Conservation (phyloP, 352 stramenopile species). For the Thraustotheca clavata region DNA sequence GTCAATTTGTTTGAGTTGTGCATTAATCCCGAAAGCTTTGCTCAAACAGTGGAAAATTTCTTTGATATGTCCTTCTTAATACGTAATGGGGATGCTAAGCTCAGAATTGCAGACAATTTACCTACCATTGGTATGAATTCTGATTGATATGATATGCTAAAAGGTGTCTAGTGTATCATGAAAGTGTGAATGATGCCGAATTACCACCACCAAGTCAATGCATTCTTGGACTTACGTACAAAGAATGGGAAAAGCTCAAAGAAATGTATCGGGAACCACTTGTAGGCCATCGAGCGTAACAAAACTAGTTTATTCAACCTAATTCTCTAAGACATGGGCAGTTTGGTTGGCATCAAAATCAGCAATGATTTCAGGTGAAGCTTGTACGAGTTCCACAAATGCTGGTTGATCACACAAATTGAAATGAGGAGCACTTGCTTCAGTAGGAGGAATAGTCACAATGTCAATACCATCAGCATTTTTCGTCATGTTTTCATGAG, state of each 20-base stretch:
- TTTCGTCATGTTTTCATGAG: slow-evolving; percentile 48
- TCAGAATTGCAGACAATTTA: slow-evolving; percentile 46
- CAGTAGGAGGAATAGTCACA: slow-evolving; percentile 56
- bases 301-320: not conserved
- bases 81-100: slow-evolving; percentile 55
- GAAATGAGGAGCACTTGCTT: slow-evolving; percentile 60
- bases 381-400: slow-evolving; percentile 76
- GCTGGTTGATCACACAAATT: slow-evolving; percentile 75
- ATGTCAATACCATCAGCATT: slow-evolving; percentile 56
- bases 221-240: slow-evolving; percentile 73
- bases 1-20: slow-evolving; percentile 58
- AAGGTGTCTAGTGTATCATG: slow-evolving; percentile 42
- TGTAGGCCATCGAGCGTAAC: slow-evolving; percentile 39
- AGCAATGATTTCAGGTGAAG: slow-evolving; percentile 62
- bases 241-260: slow-evolving; percentile 54
- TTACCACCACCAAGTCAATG: slow-evolving; percentile 56
- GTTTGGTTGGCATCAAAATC: slow-evolving; percentile 40
- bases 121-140: slow-evolving; percentile 44
- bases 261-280: slow-evolving; percentile 41
- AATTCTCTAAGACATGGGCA: slow-evolving; percentile 6
- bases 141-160: not conserved
- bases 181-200: slow-evolving; percentile 38
- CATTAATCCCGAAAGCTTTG: slow-evolving; percentile 63
- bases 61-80: slow-evolving; percentile 81
- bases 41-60: slow-evolving; percentile 76